These are phyloP conservation scores for Epichloe bromicola DNA, from an alignment of 2,329 filamentous ascomycete species.

Conservation along the genomic window DNA sequence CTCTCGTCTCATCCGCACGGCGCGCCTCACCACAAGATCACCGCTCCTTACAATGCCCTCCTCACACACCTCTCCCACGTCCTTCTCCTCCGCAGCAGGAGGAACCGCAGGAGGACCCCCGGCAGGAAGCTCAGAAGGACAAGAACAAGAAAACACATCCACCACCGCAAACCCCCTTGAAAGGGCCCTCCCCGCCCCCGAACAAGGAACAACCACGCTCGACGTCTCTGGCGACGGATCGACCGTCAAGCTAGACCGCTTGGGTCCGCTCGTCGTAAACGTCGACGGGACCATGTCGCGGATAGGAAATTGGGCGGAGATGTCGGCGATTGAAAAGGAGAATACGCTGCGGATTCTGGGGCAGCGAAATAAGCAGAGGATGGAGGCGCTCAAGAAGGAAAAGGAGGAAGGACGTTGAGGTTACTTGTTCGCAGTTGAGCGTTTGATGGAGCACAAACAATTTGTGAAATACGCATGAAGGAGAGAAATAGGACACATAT, in stretches of 20 bases:
- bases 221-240: constrained; percentile 19
- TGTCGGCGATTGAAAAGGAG: constrained; percentile 54
- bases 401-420: background rate
- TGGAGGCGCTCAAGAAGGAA: constrained; percentile 33
- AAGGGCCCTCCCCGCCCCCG: constrained; percentile 15
- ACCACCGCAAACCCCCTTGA: constrained; percentile 4
- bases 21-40: background rate
- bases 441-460: too few species aligned
- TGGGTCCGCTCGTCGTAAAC: constrained; percentile 65
- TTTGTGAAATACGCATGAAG: too few species aligned
- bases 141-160: background rate
- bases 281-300: constrained; percentile 57
- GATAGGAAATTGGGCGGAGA: constrained; percentile 60
- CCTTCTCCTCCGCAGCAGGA: background rate
- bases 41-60: background rate
- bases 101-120: background rate
- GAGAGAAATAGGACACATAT: background rate
- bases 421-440: too few species aligned
- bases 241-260: constrained; percentile 47
- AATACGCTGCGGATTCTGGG: constrained; percentile 55
- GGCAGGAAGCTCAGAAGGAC: too few species aligned
- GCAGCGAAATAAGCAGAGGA: constrained; percentile 52
- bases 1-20: background rate
- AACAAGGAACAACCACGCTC: constrained; percentile 11
- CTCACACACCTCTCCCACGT: background rate